phyloP scores from a whole-genome alignment of 1,284 basidiomycete species.

The Rhodotorula sp. region DNA sequence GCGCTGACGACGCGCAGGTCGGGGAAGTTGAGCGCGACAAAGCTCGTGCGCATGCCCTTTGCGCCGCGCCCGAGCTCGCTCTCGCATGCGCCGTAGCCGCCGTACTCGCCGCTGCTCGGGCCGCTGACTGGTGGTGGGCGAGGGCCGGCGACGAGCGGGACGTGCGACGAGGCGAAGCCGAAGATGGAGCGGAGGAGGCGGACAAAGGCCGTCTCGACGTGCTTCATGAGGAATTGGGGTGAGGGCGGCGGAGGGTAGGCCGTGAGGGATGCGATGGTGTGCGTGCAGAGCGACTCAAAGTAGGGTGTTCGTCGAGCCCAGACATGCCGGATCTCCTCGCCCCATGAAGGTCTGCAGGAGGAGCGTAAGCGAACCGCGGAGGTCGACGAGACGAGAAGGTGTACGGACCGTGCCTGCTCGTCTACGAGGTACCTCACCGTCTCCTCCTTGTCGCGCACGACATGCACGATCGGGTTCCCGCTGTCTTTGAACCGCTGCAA shows the following conservation, averaged over 20 bases:
- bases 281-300: slow-evolving; percentile 41
- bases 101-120: slow-evolving; percentile 34
- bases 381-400: slow-evolving; percentile 69
- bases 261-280: slow-evolving; percentile 43
- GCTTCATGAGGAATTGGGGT: slow-evolving; percentile 43
- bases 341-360: slow-evolving; percentile 77
- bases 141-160: slow-evolving; percentile 33
- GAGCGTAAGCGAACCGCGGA: slow-evolving; percentile 73
- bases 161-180: slow-evolving; percentile 39
- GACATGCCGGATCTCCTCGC: slow-evolving; percentile 44
- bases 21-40: slow-evolving; percentile 40
- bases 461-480: slow-evolving; percentile 70
- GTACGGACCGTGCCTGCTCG: slow-evolving; percentile 69
- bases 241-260: slow-evolving; percentile 35
- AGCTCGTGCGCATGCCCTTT: slow-evolving; percentile 34
- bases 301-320: slow-evolving; percentile 41
- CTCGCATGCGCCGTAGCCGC: slow-evolving; percentile 39
- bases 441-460: slow-evolving; percentile 68
- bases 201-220: slow-evolving; percentile 43
- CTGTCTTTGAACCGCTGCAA: slow-evolving; percentile 61
- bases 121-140: slow-evolving; percentile 23
- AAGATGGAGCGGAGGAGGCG: slow-evolving; percentile 42
- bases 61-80: slow-evolving; percentile 34
- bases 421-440: slow-evolving; percentile 69
- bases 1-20: slow-evolving; percentile 24